Conservation (phyloP, 2,329 filamentous ascomycete species). For the Cephalotrichum gorgonifer region DNA sequence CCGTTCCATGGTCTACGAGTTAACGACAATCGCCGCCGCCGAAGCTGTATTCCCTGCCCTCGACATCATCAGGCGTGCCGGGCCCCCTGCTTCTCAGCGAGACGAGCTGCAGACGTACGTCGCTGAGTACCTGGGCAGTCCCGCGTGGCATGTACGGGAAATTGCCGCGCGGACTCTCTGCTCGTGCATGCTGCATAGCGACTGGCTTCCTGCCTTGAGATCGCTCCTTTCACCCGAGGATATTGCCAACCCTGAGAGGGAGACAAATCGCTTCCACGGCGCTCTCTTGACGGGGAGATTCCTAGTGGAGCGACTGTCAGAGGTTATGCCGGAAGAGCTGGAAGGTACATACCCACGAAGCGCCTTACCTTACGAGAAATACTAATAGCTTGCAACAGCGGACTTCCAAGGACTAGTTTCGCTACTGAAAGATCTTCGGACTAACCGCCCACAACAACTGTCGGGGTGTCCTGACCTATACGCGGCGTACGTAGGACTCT, state of each 20-base stretch:
- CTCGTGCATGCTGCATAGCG: slow-evolving; percentile 44
- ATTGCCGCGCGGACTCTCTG: slow-evolving; percentile 67
- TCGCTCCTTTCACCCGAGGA: slow-evolving; percentile 22
- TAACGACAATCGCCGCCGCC: slow-evolving; percentile 26
- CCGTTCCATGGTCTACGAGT: slow-evolving; percentile 30
- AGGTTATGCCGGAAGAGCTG: slow-evolving; percentile 32
- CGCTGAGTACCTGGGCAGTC: slow-evolving; percentile 52
- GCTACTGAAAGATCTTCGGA: slow-evolving; percentile 14
- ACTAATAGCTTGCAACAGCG: slow-evolving; percentile 11
- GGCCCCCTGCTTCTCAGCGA: slow-evolving; percentile 48
- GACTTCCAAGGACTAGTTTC: slow-evolving; percentile 18
- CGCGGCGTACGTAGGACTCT: slow-evolving; percentile 34
- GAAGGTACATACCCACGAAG: slow-evolving; percentile 22
- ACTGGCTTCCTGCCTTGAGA: slow-evolving; percentile 34
- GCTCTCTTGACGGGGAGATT: slow-evolving; percentile 45
- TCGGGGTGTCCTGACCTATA: slow-evolving; percentile 24
- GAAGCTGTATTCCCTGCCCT: slow-evolving; percentile 75
- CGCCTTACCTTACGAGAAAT: slow-evolving; percentile 9
- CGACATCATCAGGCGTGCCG: slow-evolving; percentile 67
- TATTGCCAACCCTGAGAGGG: slow-evolving; percentile 13
- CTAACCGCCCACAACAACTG: neutral
- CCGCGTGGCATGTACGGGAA: slow-evolving; percentile 72
- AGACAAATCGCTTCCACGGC: slow-evolving; percentile 48
- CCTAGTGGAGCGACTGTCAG: slow-evolving; percentile 41
- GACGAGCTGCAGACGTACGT: slow-evolving; percentile 48